Conservation (phyloP, 2,329 filamentous ascomycete genomes). For the Fusarium nelsonii region DNA sequence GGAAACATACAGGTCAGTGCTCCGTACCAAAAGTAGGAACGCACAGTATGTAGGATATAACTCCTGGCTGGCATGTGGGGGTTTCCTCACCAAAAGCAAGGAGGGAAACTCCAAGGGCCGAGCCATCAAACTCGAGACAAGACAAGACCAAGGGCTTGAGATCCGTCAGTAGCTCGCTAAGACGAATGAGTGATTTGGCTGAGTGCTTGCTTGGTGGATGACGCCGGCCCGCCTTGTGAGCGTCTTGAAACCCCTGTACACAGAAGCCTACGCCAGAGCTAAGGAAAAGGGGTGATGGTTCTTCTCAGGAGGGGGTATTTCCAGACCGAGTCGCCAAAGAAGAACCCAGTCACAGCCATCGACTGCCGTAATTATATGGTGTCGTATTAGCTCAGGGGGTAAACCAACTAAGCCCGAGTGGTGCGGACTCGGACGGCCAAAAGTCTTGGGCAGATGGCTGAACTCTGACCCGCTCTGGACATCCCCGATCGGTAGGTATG, state of each 20-base stretch:
- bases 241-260: constrained; percentile 35
- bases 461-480: constrained; percentile 47
- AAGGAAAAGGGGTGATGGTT: constrained; percentile 7
- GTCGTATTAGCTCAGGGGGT: constrained; percentile 35
- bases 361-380: constrained; percentile 3
- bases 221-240: constrained; percentile 40
- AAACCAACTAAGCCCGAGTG: constrained; percentile 16
- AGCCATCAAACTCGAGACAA: constrained; percentile 27
- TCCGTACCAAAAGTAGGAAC: not conserved
- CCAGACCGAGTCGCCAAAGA: constrained; percentile 4
- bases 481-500: constrained; percentile 49
- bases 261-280: constrained; percentile 16
- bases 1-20: not conserved
- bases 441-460: constrained; percentile 41
- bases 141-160: constrained; percentile 30
- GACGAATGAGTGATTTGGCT: constrained; percentile 20
- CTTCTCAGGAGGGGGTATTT: constrained; percentile 24
- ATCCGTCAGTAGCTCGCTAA: constrained; percentile 29
- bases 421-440: constrained; percentile 41
- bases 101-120: constrained; percentile 14
- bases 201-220: constrained; percentile 40
- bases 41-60: not conserved
- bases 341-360: constrained; percentile 22
- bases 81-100: constrained; percentile 23
- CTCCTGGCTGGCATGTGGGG: constrained; percentile 39